Evolutionary conservation across 495 filamentous ascomycete species (phyloP).

Genomic region (Aspergillus haitiensis): DNA sequence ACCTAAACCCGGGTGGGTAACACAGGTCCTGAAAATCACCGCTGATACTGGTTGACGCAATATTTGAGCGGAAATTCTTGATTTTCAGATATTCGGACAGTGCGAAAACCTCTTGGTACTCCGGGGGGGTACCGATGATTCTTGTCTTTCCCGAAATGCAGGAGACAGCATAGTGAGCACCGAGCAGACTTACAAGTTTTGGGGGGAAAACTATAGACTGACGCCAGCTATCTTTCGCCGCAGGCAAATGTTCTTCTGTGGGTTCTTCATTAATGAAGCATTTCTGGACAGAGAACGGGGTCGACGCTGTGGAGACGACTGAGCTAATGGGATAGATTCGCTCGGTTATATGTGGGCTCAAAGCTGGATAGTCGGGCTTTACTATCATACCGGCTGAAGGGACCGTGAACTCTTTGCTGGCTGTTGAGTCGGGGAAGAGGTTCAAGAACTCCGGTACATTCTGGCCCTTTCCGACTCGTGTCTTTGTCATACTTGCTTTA

Average conservation of each 20-base stretch:
- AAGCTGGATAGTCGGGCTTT: not conserved
- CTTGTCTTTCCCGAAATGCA: slow-evolving; percentile 82
- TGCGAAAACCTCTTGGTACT: slow-evolving; percentile 75
- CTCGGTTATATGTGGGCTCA: not conserved
- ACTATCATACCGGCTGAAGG: not conserved
- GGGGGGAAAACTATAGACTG: not conserved
- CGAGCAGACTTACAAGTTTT: slow-evolving; percentile 16
- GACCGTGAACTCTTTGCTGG: not conserved
- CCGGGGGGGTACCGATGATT: slow-evolving; percentile 69
- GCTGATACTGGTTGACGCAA: slow-evolving; percentile 68
- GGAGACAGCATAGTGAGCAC: slow-evolving; percentile 75
- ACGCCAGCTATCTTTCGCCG: not conserved
- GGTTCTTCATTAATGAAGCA: not conserved
- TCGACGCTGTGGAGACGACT: not conserved
- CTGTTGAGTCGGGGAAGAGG: too few species aligned
- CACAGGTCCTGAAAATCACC: slow-evolving; percentile 77
- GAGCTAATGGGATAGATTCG: not conserved
- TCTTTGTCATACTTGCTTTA: too few species aligned
- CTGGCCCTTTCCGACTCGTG: too few species aligned
- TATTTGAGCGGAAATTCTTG: slow-evolving; percentile 66
- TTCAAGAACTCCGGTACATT: too few species aligned
- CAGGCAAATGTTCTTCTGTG: not conserved
- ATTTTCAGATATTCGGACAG: slow-evolving; percentile 79
- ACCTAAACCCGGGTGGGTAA: slow-evolving; percentile 72
- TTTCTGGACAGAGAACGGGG: not conserved